A percentile compares a stretch with the other conserved stretches of the same genome.
Conservation (phyloP, 2,329 filamentous ascomycete genomes). For the Apiospora hydei region DNA sequence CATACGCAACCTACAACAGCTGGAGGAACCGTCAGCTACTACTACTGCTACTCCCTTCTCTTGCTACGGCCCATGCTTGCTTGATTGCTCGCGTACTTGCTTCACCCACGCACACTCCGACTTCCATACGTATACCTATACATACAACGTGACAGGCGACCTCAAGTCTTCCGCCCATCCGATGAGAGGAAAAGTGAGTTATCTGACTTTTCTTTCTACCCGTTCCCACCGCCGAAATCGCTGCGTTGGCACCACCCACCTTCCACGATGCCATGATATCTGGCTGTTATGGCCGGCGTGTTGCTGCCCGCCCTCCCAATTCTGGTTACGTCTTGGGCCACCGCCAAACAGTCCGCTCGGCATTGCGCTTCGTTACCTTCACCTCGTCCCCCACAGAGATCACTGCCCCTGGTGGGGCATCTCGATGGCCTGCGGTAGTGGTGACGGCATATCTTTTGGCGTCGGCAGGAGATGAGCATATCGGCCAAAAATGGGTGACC, state of each 20-base stretch:
- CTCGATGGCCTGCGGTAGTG: constrained; percentile 50
- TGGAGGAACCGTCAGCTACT: not conserved
- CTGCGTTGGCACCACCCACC: constrained; percentile 4
- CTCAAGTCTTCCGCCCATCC: not conserved
- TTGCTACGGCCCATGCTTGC: not conserved
- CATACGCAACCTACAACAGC: not conserved
- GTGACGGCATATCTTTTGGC: constrained; percentile 38
- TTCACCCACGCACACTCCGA: not conserved
- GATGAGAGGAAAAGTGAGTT: not conserved
- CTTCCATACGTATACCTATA: not conserved
- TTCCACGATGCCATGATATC: not conserved
- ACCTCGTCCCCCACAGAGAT: constrained; percentile 65
- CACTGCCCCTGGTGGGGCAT: constrained; percentile 26
- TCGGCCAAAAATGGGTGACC: constrained; percentile 74
- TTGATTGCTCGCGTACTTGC: constrained; percentile 6
- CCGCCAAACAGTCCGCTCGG: constrained; percentile 61
- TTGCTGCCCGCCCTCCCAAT: not conserved
- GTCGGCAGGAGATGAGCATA: constrained; percentile 66
- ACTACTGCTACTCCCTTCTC: not conserved
- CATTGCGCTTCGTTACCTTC: constrained; percentile 55
- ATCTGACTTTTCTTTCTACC: not conserved
- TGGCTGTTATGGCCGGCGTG: not conserved
- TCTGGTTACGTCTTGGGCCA: constrained; percentile 47
- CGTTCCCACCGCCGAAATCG: not conserved
- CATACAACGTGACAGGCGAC: not conserved